Conservation (phyloP, 2,329 filamentous ascomycete genomes). For the Ophiocordyceps robertsii region DNA sequence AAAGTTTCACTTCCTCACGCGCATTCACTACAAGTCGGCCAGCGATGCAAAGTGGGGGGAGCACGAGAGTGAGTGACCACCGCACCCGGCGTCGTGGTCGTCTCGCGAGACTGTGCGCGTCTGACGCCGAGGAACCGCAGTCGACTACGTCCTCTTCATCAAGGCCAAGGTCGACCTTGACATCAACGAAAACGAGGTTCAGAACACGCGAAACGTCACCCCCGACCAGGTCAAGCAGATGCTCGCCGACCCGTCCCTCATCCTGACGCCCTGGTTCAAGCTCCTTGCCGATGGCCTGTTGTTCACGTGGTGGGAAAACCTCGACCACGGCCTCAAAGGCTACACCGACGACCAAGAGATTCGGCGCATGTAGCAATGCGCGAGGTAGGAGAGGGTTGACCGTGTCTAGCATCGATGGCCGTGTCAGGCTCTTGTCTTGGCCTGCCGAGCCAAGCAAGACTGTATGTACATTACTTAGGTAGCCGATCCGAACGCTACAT, state of each 20-base stretch:
- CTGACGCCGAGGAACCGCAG: constrained; percentile 26
- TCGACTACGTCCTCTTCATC: constrained; percentile 99
- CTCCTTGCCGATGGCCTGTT: constrained; percentile 96
- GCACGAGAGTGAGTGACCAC: constrained; percentile 67
- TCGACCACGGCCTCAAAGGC: constrained; percentile 69
- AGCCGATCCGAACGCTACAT: no score
- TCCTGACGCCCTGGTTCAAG: constrained; percentile 98
- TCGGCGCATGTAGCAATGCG: constrained; percentile 53
- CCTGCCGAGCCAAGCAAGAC: no score
- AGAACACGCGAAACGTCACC: constrained; percentile 72
- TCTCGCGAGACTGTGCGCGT: not conserved
- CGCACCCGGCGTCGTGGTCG: no score
- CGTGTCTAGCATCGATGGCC: no score
- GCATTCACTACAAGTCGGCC: constrained; percentile 96
- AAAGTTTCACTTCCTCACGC: constrained; percentile 83
- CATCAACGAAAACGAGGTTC: constrained; percentile 77
- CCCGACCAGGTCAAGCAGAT: constrained; percentile 70
- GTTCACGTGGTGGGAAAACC: constrained; percentile 91
- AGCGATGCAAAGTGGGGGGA: constrained; percentile 98
- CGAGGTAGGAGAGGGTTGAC: no score
- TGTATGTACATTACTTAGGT: no score
- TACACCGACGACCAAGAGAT: constrained; percentile 80
- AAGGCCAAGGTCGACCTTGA: constrained; percentile 79
- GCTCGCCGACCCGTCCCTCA: constrained; percentile 67
- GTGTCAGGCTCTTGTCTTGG: no score